These are phyloP conservation scores for Solanum microdontum DNA, from an alignment of 257 asterid species.

Conservation along the genomic window DNA sequence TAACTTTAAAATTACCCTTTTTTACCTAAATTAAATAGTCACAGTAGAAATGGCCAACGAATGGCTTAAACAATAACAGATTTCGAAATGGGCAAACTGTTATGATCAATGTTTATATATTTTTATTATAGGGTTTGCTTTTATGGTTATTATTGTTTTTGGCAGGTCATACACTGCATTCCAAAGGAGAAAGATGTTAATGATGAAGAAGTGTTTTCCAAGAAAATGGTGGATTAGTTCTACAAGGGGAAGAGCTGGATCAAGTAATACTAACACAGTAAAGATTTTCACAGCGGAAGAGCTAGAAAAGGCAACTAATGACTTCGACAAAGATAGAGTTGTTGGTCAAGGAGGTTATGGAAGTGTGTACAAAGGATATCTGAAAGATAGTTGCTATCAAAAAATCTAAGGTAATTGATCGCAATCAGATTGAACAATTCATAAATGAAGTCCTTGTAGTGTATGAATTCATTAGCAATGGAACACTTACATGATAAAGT, in stretches of 20 bases:
- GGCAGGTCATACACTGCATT: neutral
- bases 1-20: no score
- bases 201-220: neutral
- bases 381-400: neutral
- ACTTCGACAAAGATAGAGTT: no score
- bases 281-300: neutral
- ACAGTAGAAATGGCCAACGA: no score
- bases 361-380: conserved; percentile 1
- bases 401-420: neutral
- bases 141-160: neutral
- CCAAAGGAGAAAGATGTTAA: neutral
- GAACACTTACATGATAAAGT: conserved; percentile 14
- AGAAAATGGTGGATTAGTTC: neutral
- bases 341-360: no score
- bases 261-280: neutral
- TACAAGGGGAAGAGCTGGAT: neutral
- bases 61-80: no score
- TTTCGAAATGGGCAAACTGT: no score
- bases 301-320: no score
- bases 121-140: neutral
- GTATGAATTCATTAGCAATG: conserved; percentile 20
- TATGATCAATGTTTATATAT: no score
- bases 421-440: conserved; percentile 20
- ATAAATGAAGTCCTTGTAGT: conserved; percentile 26
- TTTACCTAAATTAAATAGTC: no score